Conservation (phyloP, 2,329 filamentous ascomycete species). For the Chaetomiaceae sp. region DNA sequence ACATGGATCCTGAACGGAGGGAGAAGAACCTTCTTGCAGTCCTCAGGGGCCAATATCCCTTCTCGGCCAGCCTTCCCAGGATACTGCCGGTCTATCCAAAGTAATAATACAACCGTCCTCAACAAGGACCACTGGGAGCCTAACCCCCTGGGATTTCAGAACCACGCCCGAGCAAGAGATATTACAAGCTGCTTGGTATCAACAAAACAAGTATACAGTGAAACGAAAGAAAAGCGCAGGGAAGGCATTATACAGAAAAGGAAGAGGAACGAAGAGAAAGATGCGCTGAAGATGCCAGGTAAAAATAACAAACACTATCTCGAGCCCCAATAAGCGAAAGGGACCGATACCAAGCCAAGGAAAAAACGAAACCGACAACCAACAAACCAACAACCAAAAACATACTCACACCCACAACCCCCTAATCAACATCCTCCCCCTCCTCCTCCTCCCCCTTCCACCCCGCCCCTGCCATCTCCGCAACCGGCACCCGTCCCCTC, state of each 20-base stretch:
- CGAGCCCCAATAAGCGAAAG: neutral
- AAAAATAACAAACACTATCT: no score
- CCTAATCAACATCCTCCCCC: constrained; percentile 27
- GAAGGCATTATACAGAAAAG: no score
- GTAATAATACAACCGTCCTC: neutral
- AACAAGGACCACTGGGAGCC: neutral
- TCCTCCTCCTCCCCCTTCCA: constrained; percentile 47
- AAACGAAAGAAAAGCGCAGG: neutral
- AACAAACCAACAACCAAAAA: no score
- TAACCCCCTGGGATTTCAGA: neutral
- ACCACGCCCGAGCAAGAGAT: neutral
- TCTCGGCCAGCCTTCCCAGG: no score
- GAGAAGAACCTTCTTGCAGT: no score
- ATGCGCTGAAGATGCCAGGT: no score
- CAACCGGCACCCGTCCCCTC: constrained; percentile 65
- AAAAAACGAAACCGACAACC: neutral
- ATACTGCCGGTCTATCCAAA: neutral
- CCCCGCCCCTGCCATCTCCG: constrained; percentile 51
- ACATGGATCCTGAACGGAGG: no score
- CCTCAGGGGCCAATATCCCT: no score
- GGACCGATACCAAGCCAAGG: neutral
- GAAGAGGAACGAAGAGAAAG: no score
- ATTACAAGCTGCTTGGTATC: constrained; percentile 5
- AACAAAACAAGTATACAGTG: neutral
- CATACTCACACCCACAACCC: no score